phyloP scores from a whole-genome alignment of 805 yeast species.

The Blastobotrys robertii region DNA sequence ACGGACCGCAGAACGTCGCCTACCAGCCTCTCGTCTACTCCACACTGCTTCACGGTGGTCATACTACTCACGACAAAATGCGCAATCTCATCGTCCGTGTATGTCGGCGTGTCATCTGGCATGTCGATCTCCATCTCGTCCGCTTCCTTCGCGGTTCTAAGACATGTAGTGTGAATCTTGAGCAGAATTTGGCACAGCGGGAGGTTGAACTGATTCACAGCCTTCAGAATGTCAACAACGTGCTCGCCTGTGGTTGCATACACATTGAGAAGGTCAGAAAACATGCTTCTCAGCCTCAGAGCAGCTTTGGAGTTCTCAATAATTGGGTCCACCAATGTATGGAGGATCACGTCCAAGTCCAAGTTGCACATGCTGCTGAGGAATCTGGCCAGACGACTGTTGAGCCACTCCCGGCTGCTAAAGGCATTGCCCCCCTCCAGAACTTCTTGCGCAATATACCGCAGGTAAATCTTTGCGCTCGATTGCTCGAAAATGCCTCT shows the following conservation, averaged over 20 bases:
- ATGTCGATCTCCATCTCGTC: background rate
- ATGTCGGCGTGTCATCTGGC: background rate
- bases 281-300: background rate
- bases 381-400: constrained; percentile 5
- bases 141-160: constrained; percentile 1
- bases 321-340: constrained; percentile 11
- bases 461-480: constrained; percentile 8
- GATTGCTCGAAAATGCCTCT: constrained; percentile 12
- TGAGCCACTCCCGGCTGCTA: constrained; percentile 6
- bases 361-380: constrained; percentile 5
- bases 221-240: constrained; percentile 4
- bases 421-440: constrained; percentile 1
- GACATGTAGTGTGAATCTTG: constrained; percentile 4
- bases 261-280: background rate
- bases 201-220: constrained; percentile 10
- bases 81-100: background rate
- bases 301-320: constrained; percentile 1
- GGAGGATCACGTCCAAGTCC: constrained; percentile 6
- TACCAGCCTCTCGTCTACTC: constrained; percentile 6
- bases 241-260: background rate
- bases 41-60: background rate
- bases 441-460: constrained; percentile 10
- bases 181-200: constrained; percentile 14
- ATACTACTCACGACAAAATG: background rate
- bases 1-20: constrained; percentile 17